Evolutionary conservation across 2,329 filamentous ascomycete genomes (phyloP).

Genomic region (Monosporascus ibericus): DNA sequence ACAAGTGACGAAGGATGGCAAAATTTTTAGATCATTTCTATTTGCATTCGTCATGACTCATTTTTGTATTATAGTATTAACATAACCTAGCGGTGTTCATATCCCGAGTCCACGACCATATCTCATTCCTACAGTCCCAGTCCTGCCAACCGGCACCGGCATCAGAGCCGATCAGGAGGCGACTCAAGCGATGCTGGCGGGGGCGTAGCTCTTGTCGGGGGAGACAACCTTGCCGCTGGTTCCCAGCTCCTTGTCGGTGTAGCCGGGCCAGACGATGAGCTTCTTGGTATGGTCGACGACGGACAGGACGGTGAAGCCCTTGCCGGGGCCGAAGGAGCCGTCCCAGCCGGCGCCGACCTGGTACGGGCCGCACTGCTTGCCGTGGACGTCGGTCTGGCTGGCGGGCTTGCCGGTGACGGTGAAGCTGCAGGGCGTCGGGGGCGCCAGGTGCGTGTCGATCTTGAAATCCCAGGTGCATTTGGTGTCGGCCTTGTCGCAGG

Average conservation of each 20-base stretch:
- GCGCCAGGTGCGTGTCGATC: slow-evolving; percentile 29
- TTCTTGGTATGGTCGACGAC: slow-evolving; percentile 37
- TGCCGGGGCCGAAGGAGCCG: slow-evolving; percentile 44
- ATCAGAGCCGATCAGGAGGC: not conserved
- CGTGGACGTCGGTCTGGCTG: slow-evolving; percentile 32
- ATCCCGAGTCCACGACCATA: too few species aligned
- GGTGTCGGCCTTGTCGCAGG: slow-evolving; percentile 32
- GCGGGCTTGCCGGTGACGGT: slow-evolving; percentile 26
- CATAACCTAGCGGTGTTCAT: too few species aligned
- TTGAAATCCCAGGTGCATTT: slow-evolving; percentile 35
- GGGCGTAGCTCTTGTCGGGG: slow-evolving; percentile 33
- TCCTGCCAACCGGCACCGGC: too few species aligned
- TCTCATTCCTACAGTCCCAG: too few species aligned
- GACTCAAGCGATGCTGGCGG: slow-evolving; percentile 1
- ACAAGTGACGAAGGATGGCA: too few species aligned
- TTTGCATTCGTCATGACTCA: not conserved
- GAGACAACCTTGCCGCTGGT: slow-evolving; percentile 36
- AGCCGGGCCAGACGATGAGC: slow-evolving; percentile 46
- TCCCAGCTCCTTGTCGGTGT: slow-evolving; percentile 44
- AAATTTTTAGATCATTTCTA: too few species aligned
- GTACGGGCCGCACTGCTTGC: slow-evolving; percentile 40
- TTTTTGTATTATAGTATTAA: too few species aligned
- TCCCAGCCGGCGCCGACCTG: slow-evolving; percentile 49
- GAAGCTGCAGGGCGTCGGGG: slow-evolving; percentile 32
- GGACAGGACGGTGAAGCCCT: slow-evolving; percentile 49